Percentiles rank a stretch among this genome's conserved stretches.
Conservation (phyloP, 495 filamentous ascomycete genomes). For the Talaromyces liani region DNA sequence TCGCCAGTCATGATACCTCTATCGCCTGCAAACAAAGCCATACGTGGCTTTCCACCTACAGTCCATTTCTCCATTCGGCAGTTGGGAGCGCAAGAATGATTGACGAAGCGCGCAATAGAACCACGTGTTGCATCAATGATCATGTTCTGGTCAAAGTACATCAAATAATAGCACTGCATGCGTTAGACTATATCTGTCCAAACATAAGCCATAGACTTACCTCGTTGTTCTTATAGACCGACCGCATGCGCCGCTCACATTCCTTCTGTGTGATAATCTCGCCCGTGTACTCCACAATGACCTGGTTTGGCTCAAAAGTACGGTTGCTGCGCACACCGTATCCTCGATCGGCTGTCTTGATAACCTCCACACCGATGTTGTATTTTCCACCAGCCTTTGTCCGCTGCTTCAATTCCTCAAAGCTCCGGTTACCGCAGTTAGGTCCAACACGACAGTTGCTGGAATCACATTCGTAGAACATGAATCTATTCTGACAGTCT, state of each 20-base stretch:
- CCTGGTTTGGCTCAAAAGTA: slow-evolving; percentile 79
- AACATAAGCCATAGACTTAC: slow-evolving; percentile 39
- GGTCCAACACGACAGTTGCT: slow-evolving; percentile 75
- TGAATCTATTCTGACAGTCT: slow-evolving; percentile 85
- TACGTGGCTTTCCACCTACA: slow-evolving; percentile 87
- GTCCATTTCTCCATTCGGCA: slow-evolving; percentile 97
- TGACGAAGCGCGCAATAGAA: slow-evolving; percentile 94
- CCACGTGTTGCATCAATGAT: slow-evolving; percentile 96
- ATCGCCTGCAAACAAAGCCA: slow-evolving; percentile 95
- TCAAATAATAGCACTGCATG: slow-evolving; percentile 84
- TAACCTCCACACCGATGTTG: slow-evolving; percentile 86
- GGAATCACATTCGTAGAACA: slow-evolving; percentile 94
- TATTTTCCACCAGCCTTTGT: slow-evolving; percentile 74
- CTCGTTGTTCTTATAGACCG: slow-evolving; percentile 84
- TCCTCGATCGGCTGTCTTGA: slow-evolving; percentile 81
- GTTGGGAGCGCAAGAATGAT: slow-evolving; percentile 96
- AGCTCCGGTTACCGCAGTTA: slow-evolving; percentile 78
- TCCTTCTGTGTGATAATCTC: slow-evolving; percentile 95
- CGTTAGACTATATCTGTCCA: slow-evolving; percentile 7
- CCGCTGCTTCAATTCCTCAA: slow-evolving; percentile 69
- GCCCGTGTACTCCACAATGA: slow-evolving; percentile 96
- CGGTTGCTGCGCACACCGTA: slow-evolving; percentile 88
- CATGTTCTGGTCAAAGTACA: slow-evolving; percentile 98
- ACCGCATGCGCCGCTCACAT: slow-evolving; percentile 86
- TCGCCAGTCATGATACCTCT: slow-evolving; percentile 84